Evolutionary conservation across 352 stramenopile species (phyloP).

Genomic region (Phytophthora citricola): DNA sequence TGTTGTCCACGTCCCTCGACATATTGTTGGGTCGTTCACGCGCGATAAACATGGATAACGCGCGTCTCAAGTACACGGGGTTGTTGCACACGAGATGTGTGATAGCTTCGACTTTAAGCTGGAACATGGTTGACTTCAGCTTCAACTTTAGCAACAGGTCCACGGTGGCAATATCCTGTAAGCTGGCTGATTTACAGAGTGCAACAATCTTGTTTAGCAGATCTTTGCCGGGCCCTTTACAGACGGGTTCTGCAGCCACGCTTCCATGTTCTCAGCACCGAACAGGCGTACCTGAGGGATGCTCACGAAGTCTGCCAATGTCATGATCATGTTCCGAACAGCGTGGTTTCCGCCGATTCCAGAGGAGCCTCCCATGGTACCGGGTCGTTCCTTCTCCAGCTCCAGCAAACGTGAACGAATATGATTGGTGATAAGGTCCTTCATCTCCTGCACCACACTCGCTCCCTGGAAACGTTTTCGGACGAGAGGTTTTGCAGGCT

Average conservation of each 20-base stretch:
- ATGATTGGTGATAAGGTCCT: constrained; percentile 73
- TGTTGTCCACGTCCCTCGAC: constrained; percentile 88
- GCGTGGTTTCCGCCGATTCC: constrained; percentile 53
- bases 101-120: constrained; percentile 86
- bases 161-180: constrained; percentile 65
- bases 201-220: constrained; percentile 79
- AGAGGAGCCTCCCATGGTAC: constrained; percentile 24
- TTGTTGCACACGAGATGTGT: constrained; percentile 82
- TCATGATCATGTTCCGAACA: constrained; percentile 80
- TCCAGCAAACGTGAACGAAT: constrained; percentile 67
- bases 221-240: constrained; percentile 75
- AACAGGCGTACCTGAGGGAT: constrained; percentile 68
- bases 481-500: constrained; percentile 38
- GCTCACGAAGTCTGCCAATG: constrained; percentile 67
- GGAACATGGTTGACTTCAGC: constrained; percentile 90
- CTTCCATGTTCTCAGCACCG: constrained; percentile 80
- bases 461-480: constrained; percentile 51
- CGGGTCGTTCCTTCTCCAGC: constrained; percentile 69
- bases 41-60: constrained; percentile 73
- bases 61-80: constrained; percentile 70
- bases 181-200: constrained; percentile 66
- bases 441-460: constrained; percentile 56
- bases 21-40: constrained; percentile 85
- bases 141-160: constrained; percentile 85
- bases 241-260: constrained; percentile 81